A percentile compares a stretch with the other conserved stretches of the same genome.
phyloP scores from a whole-genome alignment of 176 grass and related monocot species.

The Carex parvula region DNA sequence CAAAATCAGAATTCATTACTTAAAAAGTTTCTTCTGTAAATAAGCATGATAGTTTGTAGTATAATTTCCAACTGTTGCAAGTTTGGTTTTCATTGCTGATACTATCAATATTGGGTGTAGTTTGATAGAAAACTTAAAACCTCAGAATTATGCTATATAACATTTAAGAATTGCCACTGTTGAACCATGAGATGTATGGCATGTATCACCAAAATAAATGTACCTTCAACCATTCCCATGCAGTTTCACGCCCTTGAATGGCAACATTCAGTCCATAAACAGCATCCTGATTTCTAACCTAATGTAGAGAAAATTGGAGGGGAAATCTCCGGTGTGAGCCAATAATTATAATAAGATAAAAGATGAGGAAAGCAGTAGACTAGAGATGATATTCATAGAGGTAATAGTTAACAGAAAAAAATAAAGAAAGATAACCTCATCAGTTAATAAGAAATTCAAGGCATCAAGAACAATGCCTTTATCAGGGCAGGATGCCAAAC shows the following conservation, averaged over 20 bases:
- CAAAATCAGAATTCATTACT: not conserved
- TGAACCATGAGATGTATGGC: too few relatives aligned
- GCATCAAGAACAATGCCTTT: conserved; percentile 63
- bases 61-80: not conserved
- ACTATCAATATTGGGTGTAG: not conserved
- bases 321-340: conserved; percentile 19
- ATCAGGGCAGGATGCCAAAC: conserved; percentile 51
- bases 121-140: not conserved
- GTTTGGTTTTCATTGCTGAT: not conserved
- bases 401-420: not conserved
- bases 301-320: conserved; percentile 18
- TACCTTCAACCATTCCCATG: conserved; percentile 86
- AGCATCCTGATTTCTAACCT: conserved; percentile 78
- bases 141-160: not conserved
- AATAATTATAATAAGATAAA: not conserved
- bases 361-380: not conserved
- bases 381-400: not conserved
- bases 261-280: conserved; percentile 39
- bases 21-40: not conserved
- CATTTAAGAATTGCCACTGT: not conserved
- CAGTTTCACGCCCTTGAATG: conserved; percentile 53
- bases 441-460: conserved; percentile 62
- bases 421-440: conserved; percentile 42
- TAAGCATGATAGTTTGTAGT: not conserved
- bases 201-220: not conserved